phyloP scores from a whole-genome alignment of 352 stramenopile genomes.

The Phytophthora pisi region DNA sequence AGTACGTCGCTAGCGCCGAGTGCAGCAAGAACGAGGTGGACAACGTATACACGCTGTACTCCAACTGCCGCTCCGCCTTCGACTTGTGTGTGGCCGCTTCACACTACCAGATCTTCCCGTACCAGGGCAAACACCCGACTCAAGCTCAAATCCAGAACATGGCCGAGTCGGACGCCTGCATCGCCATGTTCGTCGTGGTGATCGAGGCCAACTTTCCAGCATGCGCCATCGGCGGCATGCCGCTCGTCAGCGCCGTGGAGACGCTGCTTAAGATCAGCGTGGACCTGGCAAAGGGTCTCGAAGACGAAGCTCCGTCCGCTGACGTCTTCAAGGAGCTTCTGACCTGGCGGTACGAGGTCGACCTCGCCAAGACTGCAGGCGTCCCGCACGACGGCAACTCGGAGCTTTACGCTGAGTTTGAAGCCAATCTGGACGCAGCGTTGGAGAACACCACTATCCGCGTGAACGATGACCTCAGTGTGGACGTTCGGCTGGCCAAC shows the following conservation, averaged over 20 bases:
- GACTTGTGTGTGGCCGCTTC: conserved; percentile 57
- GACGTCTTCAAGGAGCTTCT: conserved; percentile 49
- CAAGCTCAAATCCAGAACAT: conserved; percentile 58
- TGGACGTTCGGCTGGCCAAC: conserved; percentile 37
- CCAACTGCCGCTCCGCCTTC: conserved; percentile 60
- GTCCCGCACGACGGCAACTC: conserved; percentile 51
- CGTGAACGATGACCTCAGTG: conserved; percentile 36
- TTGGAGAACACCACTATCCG: conserved; percentile 37
- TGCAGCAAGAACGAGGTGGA: conserved; percentile 50
- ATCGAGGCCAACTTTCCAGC: conserved; percentile 52
- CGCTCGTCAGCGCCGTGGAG: conserved; percentile 53
- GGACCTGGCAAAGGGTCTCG: conserved; percentile 32
- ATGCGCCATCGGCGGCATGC: conserved; percentile 58
- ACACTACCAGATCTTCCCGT: conserved; percentile 72
- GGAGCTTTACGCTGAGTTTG: conserved; percentile 50
- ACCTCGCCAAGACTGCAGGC: conserved; percentile 44
- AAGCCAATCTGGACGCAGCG: conserved; percentile 41
- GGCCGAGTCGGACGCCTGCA: conserved; percentile 49
- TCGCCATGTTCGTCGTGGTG: conserved; percentile 64
- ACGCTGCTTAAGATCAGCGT: conserved; percentile 70
- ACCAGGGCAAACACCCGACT: conserved; percentile 50
- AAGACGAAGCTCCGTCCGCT: conserved; percentile 30
- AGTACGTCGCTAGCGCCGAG: conserved; percentile 41
- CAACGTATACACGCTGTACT: conserved; percentile 58
- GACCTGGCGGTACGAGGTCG: conserved; percentile 54